Evolutionary conservation across 177 flowering plant genomes (phyloP), one percentile per base, ranked within the genome.

Genomic region (Telopea speciosissima): DNA sequence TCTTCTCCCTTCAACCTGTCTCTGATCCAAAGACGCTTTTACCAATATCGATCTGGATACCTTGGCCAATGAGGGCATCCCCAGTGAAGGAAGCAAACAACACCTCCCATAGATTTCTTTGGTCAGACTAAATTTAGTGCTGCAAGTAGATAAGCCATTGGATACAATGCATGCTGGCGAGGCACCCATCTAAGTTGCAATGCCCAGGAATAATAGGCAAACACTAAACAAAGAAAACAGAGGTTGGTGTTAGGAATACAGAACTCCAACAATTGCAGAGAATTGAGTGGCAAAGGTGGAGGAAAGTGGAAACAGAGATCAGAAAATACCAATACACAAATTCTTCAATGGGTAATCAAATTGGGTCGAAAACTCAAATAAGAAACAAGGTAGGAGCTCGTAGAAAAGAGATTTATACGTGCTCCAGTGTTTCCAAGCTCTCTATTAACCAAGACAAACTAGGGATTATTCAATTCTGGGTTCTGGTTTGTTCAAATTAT

Each of bases 131-230:
- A 65, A 68, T 73, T 81, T 85, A 62, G 75, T 70, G 25, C 59
- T 70, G 71, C 67, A 62, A 63, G 82, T 80, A 21, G 96, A 83
- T 67, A 89, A 78, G 65, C 83, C 79, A 72, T 80, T 85, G 59
- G 90, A 90, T 23, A 87, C 82, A 24, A 88, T 81, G 73, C 93
- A 91, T 65, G 92, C 86, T 22, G 93, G 84, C 69, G 92, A 85
- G 11, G 89, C 78, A 24, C 90, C 95, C 54, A 49, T 94, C 68
- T 56, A 52, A 65, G 54, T 19, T 31, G 33, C 40, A 63, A 22
- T 8, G 28, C 67, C 28, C 68, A 24, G 31, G 59, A 49, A 62
- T 67, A 54, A 49, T 2, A 49, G 54, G 19, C 19, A 49, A 49
- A 49, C 54, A 49, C 54, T 49, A 49, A 16, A 11, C 19, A 49